phyloP scores from a whole-genome alignment of 2,329 filamentous ascomycete genomes.

The Basipetospora chlamydospora region DNA sequence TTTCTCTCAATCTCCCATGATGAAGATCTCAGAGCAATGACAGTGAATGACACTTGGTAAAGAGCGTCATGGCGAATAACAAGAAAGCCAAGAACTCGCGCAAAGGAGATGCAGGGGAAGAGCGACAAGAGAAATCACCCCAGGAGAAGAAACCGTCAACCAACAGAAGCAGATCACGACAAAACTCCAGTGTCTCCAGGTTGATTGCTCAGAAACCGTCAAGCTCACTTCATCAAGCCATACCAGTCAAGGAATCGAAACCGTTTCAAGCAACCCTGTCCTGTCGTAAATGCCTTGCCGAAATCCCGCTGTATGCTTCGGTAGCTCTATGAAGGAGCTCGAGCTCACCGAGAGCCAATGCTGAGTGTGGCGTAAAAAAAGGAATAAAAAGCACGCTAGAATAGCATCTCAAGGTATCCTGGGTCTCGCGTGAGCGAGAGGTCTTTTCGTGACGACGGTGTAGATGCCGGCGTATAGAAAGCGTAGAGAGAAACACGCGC shows the following conservation, averaged over 20 bases:
- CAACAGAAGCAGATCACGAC: not conserved
- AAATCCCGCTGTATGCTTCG: constrained; percentile 7
- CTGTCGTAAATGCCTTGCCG: not conserved
- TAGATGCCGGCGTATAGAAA: not conserved
- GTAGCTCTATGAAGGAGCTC: constrained; percentile 22
- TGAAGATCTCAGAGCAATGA: too few relatives aligned
- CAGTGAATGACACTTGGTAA: not conserved
- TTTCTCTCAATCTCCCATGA: too few relatives aligned
- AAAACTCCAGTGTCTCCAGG: not conserved
- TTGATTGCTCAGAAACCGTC: not conserved
- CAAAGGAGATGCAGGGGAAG: constrained; percentile 2
- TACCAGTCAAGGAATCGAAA: too few relatives aligned
- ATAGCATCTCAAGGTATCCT: too few relatives aligned
- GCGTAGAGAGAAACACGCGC: not conserved
- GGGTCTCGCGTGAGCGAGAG: constrained; percentile 4
- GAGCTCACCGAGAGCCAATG: constrained; percentile 10
- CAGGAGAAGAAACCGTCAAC: constrained; percentile 8
- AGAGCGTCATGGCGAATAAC: not conserved
- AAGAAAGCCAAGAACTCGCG: not conserved
- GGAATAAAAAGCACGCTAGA: too few relatives aligned
- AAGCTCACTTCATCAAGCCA: too few relatives aligned
- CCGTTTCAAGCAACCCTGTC: too few relatives aligned
- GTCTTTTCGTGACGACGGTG: constrained; percentile 4
- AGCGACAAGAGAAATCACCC: constrained; percentile 9
- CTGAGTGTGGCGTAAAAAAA: too few relatives aligned